Percentiles rank a stretch among this genome's conserved stretches.
Evolutionary conservation across 495 filamentous ascomycete genomes (phyloP).

Genomic region (Bryoglossum gracile): DNA sequence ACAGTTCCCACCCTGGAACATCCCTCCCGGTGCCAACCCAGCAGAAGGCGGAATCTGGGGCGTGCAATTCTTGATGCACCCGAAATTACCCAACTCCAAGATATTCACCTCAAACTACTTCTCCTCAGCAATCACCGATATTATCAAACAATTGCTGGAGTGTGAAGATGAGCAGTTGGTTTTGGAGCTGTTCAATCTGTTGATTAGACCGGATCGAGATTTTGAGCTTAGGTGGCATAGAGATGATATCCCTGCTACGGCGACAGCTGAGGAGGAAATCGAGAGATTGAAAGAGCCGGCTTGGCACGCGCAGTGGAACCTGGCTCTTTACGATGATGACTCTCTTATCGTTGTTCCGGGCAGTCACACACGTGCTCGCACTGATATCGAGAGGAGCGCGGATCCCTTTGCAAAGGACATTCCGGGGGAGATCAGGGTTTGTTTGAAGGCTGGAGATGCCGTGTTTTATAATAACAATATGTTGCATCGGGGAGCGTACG

Average conservation of each 20-base stretch:
- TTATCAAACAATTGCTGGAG: slow-evolving; percentile 48
- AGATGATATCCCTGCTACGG: slow-evolving; percentile 61
- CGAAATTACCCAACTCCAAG: slow-evolving; percentile 45
- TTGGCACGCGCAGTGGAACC: slow-evolving; percentile 72
- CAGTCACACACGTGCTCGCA: slow-evolving; percentile 58
- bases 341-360: slow-evolving; percentile 66
- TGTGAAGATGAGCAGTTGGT: slow-evolving; percentile 44
- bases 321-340: slow-evolving; percentile 60
- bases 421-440: slow-evolving; percentile 55
- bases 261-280: slow-evolving; percentile 50
- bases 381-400: slow-evolving; percentile 54
- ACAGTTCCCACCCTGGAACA: slow-evolving; percentile 77
- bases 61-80: slow-evolving; percentile 76
- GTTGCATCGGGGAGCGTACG: slow-evolving; percentile 71
- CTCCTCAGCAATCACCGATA: slow-evolving; percentile 45
- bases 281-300: slow-evolving; percentile 39
- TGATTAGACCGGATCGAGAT: slow-evolving; percentile 56
- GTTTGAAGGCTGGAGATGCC: slow-evolving; percentile 61
- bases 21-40: slow-evolving; percentile 35
- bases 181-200: slow-evolving; percentile 75
- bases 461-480: slow-evolving; percentile 90
- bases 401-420: slow-evolving; percentile 48
- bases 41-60: slow-evolving; percentile 68
- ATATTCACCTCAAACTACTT: slow-evolving; percentile 62
- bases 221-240: slow-evolving; percentile 73